Evolutionary conservation across 2,329 filamentous ascomycete genomes (phyloP), one percentile per base, ranked within the genome.

Genomic region (Colletotrichum siamense): DNA sequence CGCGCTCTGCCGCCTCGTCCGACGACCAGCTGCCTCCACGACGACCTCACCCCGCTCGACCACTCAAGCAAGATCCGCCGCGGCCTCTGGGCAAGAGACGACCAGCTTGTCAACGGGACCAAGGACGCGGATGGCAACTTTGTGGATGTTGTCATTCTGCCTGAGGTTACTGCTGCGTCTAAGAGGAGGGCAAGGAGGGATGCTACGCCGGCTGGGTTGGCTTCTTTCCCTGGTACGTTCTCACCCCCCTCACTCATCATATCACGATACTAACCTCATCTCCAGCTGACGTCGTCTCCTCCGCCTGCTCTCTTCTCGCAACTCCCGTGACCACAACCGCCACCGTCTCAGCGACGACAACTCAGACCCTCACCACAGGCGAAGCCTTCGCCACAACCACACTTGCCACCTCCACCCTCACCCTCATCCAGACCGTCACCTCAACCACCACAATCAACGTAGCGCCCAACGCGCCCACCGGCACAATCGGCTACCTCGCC

Each of bases 51-150:
- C 8, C 55, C 55, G 22, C 8, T 26, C 4, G 55, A 59, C 24
- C 55, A 59, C 8, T 59, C 55, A 3, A 9, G 3, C 24, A 24
- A 59, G 55, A 1, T 59, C 15, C 26, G 22, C 4, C 0, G 1
- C 0, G 55, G 55, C 0, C 15, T 59, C 0, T 28, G 55, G 55
- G 55, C 13, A 0, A 15, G 55, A 0, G 55, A 59, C 0, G 55
- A 59, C 7, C 22, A 24, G 55, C 55, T 59, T 5, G 24, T 59
- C 1, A 59, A 59, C 8, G 55, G 55, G 0, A 59, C 55, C 3
- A 59, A 24, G 24, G 55, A 59, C 6, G 44, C 44, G 24, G 16
- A 59, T 16, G 55, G 55, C 22, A 24, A 59, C 26, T 59, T 59
- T 18, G 55, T 59, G 0, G 55, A 59, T 2, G 26, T 59, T 5